Base-by-base conservation (phyloP, 176 grass and related monocot genomes). In the Puya raimondii region DNA sequence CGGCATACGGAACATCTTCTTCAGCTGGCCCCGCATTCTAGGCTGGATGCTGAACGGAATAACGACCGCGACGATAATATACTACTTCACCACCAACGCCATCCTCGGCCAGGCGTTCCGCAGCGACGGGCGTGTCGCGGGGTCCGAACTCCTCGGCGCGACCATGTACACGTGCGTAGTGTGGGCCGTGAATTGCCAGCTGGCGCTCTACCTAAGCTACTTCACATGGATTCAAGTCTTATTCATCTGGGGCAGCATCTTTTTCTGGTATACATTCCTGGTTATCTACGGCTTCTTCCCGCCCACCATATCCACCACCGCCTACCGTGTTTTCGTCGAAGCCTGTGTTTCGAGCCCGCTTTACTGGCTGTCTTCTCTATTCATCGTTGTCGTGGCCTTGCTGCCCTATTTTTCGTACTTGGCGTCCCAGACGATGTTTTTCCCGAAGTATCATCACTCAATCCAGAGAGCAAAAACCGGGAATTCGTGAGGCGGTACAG, bases 201-300 rank as follows among this genome's bases (percentile, higher is more conserved):
- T 96, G 88, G 54, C 54, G 0, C 70, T 96, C 51, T 92, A 82
- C 0, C 64, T 87, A 15, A 85, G 74, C 76, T 87, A 90, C 82
- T 90, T 96, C 75, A 96, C 93, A 10, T 67, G 88, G 23, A 78
- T 96, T 8, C 93, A 96, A 20, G 89, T 92, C 73, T 49, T 79
- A 7, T 76, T 91, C 79, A 96, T 96, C 71, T 92, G 93, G 88
- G 82, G 65, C 13, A 71, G 93, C 75, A 69, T 91, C 12, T 76
- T 66, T 1, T 77, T 92, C 1, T 96, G 93, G 93, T 90, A 96
- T 53, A 2, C 92, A 7, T 96, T 96, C 81, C 89, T 96, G 10
- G 23, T 89, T 0, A 69, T n/a, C 12, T 96, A 89, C 53, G 93
- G 93, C 20, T 83, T 86, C 1, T 86, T 96, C 48, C 84, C 79